Conservation (phyloP, 1,139 yeast genomes). For the Sugiyamaella xylanicola region DNA sequence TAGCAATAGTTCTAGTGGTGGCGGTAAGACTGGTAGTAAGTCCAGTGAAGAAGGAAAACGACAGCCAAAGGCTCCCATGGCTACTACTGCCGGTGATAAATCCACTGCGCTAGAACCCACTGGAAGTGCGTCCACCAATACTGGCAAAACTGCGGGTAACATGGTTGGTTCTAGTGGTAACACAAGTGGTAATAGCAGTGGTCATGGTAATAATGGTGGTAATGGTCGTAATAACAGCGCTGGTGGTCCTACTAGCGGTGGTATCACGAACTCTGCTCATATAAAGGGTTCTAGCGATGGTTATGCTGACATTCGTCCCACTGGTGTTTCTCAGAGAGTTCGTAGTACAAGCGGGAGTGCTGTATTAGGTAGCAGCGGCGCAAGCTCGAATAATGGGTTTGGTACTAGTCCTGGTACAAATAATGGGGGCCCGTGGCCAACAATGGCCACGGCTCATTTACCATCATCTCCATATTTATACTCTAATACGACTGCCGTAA, state of each 20-base stretch:
- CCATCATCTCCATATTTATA: slow-evolving; percentile 16
- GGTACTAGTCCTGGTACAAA: neutral
- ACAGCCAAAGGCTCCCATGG: too few relatives aligned
- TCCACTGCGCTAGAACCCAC: too few relatives aligned
- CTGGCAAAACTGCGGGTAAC: neutral
- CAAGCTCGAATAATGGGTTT: neutral
- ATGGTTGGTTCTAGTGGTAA: neutral
- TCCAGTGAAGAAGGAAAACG: too few relatives aligned
- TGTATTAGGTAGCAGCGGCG: neutral
- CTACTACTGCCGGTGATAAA: neutral
- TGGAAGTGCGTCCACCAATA: too few relatives aligned
- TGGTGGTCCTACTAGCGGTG: slow-evolving; percentile 1
- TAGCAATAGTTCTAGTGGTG: neutral
- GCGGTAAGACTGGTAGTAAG: neutral
- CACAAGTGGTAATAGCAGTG: neutral
- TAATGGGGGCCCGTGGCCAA: neutral
- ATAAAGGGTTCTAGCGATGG: neutral
- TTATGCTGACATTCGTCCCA: neutral
- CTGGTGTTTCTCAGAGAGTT: neutral
- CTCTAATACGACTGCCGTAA: slow-evolving; percentile 10
- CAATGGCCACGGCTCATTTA: slow-evolving; percentile 8
- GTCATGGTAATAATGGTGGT: neutral
- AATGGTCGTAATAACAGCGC: neutral
- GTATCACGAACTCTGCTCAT: neutral
- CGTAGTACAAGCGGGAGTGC: neutral